phyloP scores from a whole-genome alignment of 192 early-diverging fungal species.

The Phycomyces nitens region DNA sequence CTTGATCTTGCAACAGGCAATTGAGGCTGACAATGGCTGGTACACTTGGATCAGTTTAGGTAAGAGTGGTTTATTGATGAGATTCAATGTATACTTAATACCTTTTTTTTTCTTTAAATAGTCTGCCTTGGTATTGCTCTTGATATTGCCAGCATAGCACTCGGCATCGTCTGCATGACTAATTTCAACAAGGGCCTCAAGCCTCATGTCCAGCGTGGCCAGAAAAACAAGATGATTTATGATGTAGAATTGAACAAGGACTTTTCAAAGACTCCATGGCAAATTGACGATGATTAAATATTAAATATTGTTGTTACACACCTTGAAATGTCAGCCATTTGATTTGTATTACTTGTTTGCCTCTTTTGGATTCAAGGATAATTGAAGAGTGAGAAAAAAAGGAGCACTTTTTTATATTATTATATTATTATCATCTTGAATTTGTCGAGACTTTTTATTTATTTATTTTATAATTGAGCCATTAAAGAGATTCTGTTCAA shows the following conservation, averaged over 20 bases:
- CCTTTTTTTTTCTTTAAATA: slow-evolving; percentile 13
- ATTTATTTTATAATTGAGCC: too few relatives aligned
- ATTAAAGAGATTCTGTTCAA: too few relatives aligned
- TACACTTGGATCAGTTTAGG: slow-evolving; percentile 36
- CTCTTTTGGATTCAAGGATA: too few relatives aligned
- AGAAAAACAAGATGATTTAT: slow-evolving; percentile 10
- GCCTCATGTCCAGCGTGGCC: slow-evolving; percentile 32
- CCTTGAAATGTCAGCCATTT: too few relatives aligned
- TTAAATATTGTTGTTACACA: too few relatives aligned
- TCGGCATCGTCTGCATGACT: slow-evolving; percentile 27
- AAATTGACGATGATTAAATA: slow-evolving; percentile 25
- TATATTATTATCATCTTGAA: too few relatives aligned
- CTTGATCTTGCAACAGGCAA: slow-evolving; percentile 26
- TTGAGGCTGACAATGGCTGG: slow-evolving; percentile 30
- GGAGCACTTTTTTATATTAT: too few relatives aligned
- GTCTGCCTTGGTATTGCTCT: slow-evolving; percentile 22
- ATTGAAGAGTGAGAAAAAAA: too few relatives aligned
- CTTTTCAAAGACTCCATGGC: slow-evolving; percentile 24
- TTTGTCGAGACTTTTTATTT: too few relatives aligned
- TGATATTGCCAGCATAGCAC: slow-evolving; percentile 14
- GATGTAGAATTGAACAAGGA: slow-evolving; percentile 21
- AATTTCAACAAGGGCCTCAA: slow-evolving; percentile 35
- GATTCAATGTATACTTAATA: background rate
- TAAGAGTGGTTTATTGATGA: slow-evolving; percentile 15
- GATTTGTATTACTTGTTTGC: too few relatives aligned